Evolutionary conservation across 75 land plant genomes (phyloP).

Genomic region (Pseudotsuga menziesii): DNA sequence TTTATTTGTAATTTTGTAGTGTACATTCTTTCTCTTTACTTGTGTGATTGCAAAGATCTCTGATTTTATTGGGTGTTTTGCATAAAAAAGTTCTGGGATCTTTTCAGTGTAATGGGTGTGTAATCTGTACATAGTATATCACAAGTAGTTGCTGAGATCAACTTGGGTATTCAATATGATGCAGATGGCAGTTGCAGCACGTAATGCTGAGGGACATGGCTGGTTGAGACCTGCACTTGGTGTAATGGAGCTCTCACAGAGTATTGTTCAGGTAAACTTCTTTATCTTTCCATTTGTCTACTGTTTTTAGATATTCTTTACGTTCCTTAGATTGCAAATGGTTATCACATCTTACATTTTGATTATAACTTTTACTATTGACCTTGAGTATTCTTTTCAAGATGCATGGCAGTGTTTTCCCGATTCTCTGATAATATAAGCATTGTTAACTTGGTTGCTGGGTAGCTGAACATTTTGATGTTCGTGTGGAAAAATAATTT

Average conservation of each 20-base stretch:
- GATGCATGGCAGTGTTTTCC: background rate
- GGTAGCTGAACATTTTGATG: background rate
- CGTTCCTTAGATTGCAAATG: background rate
- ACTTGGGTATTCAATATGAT: background rate
- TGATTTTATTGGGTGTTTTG: background rate
- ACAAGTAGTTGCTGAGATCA: background rate
- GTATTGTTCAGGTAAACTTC: constrained; percentile 79
- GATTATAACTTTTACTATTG: background rate
- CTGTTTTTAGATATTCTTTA: constrained; percentile 5
- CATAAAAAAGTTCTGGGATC: background rate
- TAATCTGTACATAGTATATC: background rate
- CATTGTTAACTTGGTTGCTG: background rate
- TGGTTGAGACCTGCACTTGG: constrained; percentile 98
- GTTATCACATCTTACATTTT: background rate
- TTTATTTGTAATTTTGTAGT: background rate
- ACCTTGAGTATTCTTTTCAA: background rate
- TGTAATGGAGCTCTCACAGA: constrained; percentile 91
- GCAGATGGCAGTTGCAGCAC: constrained; percentile 89
- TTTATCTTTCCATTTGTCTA: background rate
- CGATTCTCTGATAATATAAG: background rate
- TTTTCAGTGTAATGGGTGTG: background rate
- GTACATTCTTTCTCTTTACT: background rate
- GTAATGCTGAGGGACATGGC: constrained; percentile 81
- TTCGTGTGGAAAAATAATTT: background rate
- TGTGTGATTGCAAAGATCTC: background rate